Base-by-base conservation (phyloP, 495 filamentous ascomycete species). In the Aspergillus funiculosus region DNA sequence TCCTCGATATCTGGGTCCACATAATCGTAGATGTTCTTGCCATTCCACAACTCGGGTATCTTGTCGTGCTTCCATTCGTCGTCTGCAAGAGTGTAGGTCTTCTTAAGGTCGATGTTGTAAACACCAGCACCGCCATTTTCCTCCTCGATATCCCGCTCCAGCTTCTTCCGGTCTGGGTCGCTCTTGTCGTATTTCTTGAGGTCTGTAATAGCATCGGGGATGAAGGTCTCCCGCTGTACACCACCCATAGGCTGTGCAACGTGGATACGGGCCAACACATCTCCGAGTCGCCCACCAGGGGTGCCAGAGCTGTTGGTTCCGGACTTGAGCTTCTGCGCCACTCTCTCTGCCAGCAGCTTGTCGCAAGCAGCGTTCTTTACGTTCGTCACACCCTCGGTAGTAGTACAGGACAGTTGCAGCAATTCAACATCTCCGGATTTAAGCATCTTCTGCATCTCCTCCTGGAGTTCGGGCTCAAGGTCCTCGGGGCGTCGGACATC, bases 301-400 rank as follows among this genome's bases (percentile, higher is more conserved):
- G 79, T 76, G 26, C 85, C 87, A 34, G 75, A 78, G 66, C 71
- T 85, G 52, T 76, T 83, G 20, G 86, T 85, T 32, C 87, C 90
- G 4, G 87, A 80, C 76, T 95, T 94, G 29, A 97, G 77, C 65
- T 97, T 97, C 74, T 96, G 88, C 5, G 89, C 83, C 10, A 97
- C 91, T 48, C 92, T 78, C 56, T 92, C 87, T 9, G 88, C 89
- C 27, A 98, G 83, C 24, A 98, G 79, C 27, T 89, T 79, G 66
- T 97, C 94, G 59, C 92, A 96, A 18, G 87, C 94, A 5, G 84
- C 80, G 59, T 97, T 97, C 68, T 95, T 94, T 24, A 96, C 94
- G 4, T 86, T 77, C 57, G 91, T 94, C 6, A 98, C 82, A 46
- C 90, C 90, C 57, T 98, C 94, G 36, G 87, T 83, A 9, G 94